Conservation (phyloP, 192 early-diverging fungal genomes). For the Oehlia diaphana region DNA sequence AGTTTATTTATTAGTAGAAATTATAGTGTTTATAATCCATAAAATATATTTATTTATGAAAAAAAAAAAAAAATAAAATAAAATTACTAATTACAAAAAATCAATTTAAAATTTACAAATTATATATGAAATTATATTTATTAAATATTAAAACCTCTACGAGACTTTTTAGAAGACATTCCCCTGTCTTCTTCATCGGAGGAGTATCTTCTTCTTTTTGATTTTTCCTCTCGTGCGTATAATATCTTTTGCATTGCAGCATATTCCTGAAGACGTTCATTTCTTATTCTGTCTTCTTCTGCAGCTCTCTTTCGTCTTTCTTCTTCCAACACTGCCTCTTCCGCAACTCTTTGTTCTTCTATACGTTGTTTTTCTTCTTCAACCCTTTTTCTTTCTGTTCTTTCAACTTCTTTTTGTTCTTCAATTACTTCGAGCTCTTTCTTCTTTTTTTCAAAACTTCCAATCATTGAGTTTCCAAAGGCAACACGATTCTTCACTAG, state of each 20-base stretch:
- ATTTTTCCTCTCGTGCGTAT: not conserved
- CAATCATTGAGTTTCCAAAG: not conserved
- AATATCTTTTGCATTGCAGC: not conserved
- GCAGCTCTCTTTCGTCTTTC: constrained; percentile 4
- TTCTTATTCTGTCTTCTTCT: not conserved
- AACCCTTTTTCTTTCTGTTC: not conserved
- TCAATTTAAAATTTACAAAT: no score
- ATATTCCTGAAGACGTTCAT: not conserved
- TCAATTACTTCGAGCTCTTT: not conserved
- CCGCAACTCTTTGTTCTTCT: not conserved
- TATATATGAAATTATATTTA: no score
- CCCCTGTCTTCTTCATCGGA: not conserved
- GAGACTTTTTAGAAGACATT: not conserved
- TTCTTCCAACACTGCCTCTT: not conserved
- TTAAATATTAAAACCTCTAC: not conserved
- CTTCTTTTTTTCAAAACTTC: not conserved
- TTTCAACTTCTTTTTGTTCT: not conserved
- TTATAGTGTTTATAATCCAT: no score
- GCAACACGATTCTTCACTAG: not conserved
- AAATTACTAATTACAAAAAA: no score
- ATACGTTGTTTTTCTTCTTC: not conserved
- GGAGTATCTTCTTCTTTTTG: not conserved
- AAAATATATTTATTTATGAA: no score
- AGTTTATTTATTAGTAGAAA: no score
- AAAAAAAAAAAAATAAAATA: no score